phyloP scores from a whole-genome alignment of 2,329 filamentous ascomycete genomes.

The Polytolypa hystricis region DNA sequence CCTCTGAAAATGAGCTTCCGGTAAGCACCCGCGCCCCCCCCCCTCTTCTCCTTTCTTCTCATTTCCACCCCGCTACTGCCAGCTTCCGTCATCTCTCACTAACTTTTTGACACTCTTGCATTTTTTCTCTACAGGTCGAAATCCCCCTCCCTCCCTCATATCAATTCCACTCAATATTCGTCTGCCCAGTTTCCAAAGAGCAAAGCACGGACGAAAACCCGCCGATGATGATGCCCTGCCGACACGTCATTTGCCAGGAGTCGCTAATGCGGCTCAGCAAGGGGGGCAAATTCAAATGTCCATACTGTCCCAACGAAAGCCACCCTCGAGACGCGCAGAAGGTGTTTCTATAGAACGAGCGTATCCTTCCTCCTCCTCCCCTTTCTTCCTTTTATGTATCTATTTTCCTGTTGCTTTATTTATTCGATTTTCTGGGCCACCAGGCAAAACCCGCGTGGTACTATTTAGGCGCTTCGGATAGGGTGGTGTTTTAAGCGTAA shows the following conservation, averaged over 20 bases:
- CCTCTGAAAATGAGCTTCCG: constrained; percentile 76
- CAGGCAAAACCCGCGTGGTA: too few species aligned
- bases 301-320: constrained; percentile 85
- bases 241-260: constrained; percentile 84
- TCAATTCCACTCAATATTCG: constrained; percentile 89
- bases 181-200: constrained; percentile 93
- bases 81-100: too few species aligned
- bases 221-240: constrained; percentile 92
- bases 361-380: too few species aligned
- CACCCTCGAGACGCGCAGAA: constrained; percentile 63
- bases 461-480: too few species aligned
- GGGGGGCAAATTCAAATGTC: constrained; percentile 78
- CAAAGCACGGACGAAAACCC: constrained; percentile 89
- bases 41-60: constrained; percentile 39
- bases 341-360: constrained; percentile 57
- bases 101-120: too few species aligned
- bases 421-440: too few species aligned
- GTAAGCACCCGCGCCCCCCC: constrained; percentile 50
- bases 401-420: too few species aligned
- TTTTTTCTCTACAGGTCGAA: constrained; percentile 40
- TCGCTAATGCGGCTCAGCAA: constrained; percentile 71
- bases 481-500: too few species aligned
- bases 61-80: constrained; percentile 30
- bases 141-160: constrained; percentile 54
- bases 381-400: too few species aligned